phyloP scores from a whole-genome alignment of 345 rosid genomes.

The Nephelium lappaceum region DNA sequence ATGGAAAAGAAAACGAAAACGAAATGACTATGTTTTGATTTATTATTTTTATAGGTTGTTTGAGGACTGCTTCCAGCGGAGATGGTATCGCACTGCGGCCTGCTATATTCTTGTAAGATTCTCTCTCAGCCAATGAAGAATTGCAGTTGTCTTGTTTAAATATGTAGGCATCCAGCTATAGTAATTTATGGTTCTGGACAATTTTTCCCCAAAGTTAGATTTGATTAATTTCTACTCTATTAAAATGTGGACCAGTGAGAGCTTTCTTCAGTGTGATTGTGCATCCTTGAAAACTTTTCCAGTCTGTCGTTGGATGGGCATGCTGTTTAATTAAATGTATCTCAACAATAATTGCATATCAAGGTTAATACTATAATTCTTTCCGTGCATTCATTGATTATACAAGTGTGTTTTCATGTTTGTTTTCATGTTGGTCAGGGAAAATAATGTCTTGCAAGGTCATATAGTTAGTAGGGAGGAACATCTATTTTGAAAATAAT shows the following conservation, averaged over 20 bases:
- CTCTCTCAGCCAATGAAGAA: slow-evolving; percentile 5
- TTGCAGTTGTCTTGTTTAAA: background rate
- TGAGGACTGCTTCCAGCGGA: slow-evolving; percentile 96
- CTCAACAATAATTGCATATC: background rate
- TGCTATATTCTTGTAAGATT: slow-evolving; percentile 96
- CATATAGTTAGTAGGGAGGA: background rate
- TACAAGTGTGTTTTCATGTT: background rate
- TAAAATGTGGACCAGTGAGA: background rate
- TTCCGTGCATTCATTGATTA: background rate
- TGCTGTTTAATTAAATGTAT: background rate
- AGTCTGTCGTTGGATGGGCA: background rate
- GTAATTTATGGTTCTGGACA: background rate
- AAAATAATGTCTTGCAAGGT: background rate
- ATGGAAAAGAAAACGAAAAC: background rate
- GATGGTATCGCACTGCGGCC: slow-evolving; percentile 99
- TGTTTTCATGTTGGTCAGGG: slow-evolving; percentile 2
- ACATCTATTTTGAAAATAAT: background rate
- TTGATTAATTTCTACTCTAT: background rate
- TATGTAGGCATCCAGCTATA: background rate
- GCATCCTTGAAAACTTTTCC: background rate
- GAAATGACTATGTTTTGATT: slow-evolving; percentile 9
- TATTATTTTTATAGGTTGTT: slow-evolving; percentile 60
- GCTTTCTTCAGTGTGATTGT: background rate
- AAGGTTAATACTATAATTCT: background rate
- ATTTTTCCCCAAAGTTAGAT: background rate